Conservation (phyloP, 2,329 filamentous ascomycete species). For the Nothomitra cinnamomea region DNA sequence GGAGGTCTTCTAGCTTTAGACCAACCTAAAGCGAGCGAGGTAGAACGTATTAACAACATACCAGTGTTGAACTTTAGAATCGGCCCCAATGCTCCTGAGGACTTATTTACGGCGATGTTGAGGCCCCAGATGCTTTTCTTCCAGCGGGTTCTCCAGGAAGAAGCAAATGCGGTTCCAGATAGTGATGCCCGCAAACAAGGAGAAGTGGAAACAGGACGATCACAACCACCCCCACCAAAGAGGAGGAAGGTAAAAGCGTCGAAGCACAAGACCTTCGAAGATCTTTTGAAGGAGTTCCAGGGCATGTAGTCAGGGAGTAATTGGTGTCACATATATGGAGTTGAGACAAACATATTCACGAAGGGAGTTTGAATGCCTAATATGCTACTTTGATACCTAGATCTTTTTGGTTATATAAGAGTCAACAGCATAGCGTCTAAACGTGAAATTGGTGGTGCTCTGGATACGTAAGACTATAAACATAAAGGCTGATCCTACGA, state of each 20-base stretch:
- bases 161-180: neutral
- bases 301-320: neutral
- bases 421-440: too few relatives aligned
- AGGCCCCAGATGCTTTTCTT: neutral
- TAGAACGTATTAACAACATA: neutral
- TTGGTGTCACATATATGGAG: too few relatives aligned
- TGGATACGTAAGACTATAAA: too few relatives aligned
- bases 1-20: neutral
- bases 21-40: neutral
- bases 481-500: too few relatives aligned
- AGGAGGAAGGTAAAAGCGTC: neutral
- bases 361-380: too few relatives aligned
- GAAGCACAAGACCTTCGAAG: conserved; percentile 2
- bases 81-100: neutral
- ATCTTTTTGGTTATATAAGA: too few relatives aligned
- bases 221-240: neutral
- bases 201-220: neutral
- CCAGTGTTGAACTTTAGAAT: neutral
- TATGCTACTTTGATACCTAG: too few relatives aligned
- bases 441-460: too few relatives aligned
- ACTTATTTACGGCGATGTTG: neutral
- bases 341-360: too few relatives aligned
- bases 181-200: neutral
- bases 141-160: neutral
- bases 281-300: conserved; percentile 1